phyloP scores from a whole-genome alignment of 163 green algal species.

The Coccomyxa subellipsoidea region DNA sequence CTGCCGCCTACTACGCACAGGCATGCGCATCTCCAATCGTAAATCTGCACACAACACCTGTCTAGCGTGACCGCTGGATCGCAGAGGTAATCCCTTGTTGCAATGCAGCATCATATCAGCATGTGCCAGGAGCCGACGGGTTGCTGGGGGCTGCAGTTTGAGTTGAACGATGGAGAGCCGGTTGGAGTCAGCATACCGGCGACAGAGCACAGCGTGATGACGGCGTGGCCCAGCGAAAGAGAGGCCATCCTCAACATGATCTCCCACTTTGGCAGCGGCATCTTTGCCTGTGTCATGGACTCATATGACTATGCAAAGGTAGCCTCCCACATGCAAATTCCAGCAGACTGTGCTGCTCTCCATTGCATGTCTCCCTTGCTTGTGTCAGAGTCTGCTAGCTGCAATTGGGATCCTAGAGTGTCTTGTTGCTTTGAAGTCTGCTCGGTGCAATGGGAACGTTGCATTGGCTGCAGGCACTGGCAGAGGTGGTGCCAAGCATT shows the following conservation, averaged over 20 bases:
- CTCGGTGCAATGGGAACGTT: neutral
- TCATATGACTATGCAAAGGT: conserved; percentile 74
- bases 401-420: no score
- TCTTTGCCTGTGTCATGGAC: conserved; percentile 85
- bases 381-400: no score
- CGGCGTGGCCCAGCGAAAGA: conserved; percentile 72
- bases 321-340: neutral
- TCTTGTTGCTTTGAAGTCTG: neutral
- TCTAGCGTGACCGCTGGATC: no score
- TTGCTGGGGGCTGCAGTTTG: conserved; percentile 54
- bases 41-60: no score
- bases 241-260: conserved; percentile 89
- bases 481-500: conserved; percentile 69
- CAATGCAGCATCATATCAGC: no score
- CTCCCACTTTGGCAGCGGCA: conserved; percentile 67
- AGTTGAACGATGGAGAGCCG: conserved; percentile 77
- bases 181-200: conserved; percentile 81
- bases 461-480: conserved; percentile 46
- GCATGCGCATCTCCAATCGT: conserved; percentile 28
- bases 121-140: no score
- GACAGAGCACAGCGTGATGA: conserved; percentile 94
- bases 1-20: conserved; percentile 84
- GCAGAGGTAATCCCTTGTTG: no score
- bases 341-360: no score
- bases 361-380: no score